Evolutionary conservation across 2,329 filamentous ascomycete species (phyloP), one percentile per base, ranked within the genome.

Genomic region (Ophiostoma himal-ulmi): DNA sequence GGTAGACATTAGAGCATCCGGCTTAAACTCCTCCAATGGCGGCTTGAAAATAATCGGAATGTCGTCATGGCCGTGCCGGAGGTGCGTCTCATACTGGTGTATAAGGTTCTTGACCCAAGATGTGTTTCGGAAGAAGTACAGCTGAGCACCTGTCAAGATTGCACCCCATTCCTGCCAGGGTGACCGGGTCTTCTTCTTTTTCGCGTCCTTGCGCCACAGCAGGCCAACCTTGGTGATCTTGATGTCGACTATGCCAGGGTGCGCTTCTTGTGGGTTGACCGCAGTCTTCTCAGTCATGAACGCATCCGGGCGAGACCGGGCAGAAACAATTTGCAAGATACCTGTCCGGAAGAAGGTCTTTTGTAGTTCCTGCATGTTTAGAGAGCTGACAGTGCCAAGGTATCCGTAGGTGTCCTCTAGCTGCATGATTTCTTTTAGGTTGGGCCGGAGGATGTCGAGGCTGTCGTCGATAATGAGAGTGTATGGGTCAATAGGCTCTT

Each of bases 81-180:
- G 84, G 76, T 97, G 92, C 14, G 85, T 83, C 65, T 97, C 93
- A 77, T 94, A 90, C 77, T 99, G 95, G 73, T 91, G 87, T 82
- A 98, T 93, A 73, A 99, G 80, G 71, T 86, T 91, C 79, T 97
- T 98, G 44, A 96, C 89, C 94, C 95, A 99, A 26, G 89, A 85
- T 5, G 93, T 91, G 77, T 98, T 97, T 71, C 92, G 90, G 82
- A 98, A 99, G 79, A 99, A 93, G 79, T 97, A 99, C 8, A 99
- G 86, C 77, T 97, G 94, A 6, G 95, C 96, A n/a, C 94, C 93
- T 0, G 95, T 99, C 39, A 99, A 85, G 71, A 99, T 91, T 34
- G 93, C 95, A 69, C 95, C 95, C 95, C 95, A 99, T 84, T 99
- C 95, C 77, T 97, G 94, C 95, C 95, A 99, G 1, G 95, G 94